Evolutionary conservation across 768 basidiomycete species (phyloP).

Genomic region (Hemileccinum rubropunctum): DNA sequence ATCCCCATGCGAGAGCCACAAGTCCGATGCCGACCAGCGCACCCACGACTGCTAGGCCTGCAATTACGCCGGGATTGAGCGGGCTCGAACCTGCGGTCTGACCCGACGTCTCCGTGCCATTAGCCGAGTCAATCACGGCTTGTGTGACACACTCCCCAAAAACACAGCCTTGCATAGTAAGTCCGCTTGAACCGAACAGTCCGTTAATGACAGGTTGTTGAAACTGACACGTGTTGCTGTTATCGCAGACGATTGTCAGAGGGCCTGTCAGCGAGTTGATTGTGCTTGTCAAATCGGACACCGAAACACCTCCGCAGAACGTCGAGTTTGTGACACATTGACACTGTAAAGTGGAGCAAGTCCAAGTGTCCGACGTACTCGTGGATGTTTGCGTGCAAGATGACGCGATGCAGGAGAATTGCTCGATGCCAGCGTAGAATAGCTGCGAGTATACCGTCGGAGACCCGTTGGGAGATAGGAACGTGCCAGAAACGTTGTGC

Average conservation of each 20-base stretch:
- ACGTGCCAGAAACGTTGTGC: conserved; percentile 25
- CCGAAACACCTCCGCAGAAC: conserved; percentile 65
- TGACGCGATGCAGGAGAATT: conserved; percentile 81
- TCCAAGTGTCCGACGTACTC: conserved; percentile 50
- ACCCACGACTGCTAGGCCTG: conserved; percentile 85
- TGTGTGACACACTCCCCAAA: conserved; percentile 92
- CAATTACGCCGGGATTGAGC: conserved; percentile 83
- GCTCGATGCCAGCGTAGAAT: conserved; percentile 78
- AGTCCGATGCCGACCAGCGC: conserved; percentile 57
- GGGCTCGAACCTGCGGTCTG: conserved; percentile 35
- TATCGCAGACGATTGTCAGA: conserved; percentile 66
- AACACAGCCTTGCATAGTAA: conserved; percentile 68
- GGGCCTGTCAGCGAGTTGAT: conserved; percentile 67
- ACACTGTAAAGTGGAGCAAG: conserved; percentile 72
- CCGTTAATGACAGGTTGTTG: conserved; percentile 62
- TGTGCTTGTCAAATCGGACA: conserved; percentile 50
- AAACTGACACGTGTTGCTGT: conserved; percentile 68
- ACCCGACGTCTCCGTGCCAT: conserved; percentile 33
- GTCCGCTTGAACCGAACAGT: conserved; percentile 72
- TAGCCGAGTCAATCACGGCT: conserved; percentile 63
- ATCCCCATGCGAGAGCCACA: conserved; percentile 59
- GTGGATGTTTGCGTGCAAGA: conserved; percentile 62
- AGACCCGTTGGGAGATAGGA: conserved; percentile 47
- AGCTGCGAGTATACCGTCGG: conserved; percentile 65
- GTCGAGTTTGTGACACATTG: conserved; percentile 63